Conservation (phyloP, 345 rosid genomes). For the Bruguiera parviflora region DNA sequence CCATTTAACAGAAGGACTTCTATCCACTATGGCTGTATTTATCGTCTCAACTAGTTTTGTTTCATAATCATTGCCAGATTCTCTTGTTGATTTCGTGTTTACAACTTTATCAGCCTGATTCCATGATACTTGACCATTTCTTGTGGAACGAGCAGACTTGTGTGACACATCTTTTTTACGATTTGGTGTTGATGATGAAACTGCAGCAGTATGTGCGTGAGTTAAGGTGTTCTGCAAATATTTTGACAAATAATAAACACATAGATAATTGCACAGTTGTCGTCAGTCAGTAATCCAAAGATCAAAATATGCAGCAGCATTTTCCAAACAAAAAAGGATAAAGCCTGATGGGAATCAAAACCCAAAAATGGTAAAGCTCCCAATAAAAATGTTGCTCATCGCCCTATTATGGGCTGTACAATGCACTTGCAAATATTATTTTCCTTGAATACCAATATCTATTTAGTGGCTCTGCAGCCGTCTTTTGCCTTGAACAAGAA, state of each 20-base stretch:
- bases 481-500: too few species aligned
- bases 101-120: slow-evolving; percentile 41
- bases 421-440: too few species aligned
- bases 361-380: too few species aligned
- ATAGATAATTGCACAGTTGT: slow-evolving; percentile 5
- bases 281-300: not conserved
- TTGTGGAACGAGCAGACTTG: slow-evolving; percentile 31
- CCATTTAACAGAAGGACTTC: slow-evolving; percentile 94
- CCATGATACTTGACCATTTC: slow-evolving; percentile 31
- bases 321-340: not conserved
- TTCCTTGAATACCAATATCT: too few species aligned
- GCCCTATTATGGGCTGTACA: too few species aligned
- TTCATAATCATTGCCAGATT: slow-evolving; percentile 57
- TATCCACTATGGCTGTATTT: slow-evolving; percentile 82
- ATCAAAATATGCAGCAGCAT: not conserved
- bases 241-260: slow-evolving; percentile 14
- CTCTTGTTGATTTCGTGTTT: slow-evolving; percentile 49
- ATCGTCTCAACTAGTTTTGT: slow-evolving; percentile 83
- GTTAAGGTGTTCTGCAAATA: slow-evolving; percentile 53
- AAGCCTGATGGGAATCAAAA: not conserved
- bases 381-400: too few species aligned
- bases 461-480: too few species aligned
- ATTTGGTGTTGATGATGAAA: slow-evolving; percentile 43
- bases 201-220: slow-evolving; percentile 46
- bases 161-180: slow-evolving; percentile 32